phyloP scores from a whole-genome alignment of 2,329 filamentous ascomycete genomes.

The Ascochyta koolunga region DNA sequence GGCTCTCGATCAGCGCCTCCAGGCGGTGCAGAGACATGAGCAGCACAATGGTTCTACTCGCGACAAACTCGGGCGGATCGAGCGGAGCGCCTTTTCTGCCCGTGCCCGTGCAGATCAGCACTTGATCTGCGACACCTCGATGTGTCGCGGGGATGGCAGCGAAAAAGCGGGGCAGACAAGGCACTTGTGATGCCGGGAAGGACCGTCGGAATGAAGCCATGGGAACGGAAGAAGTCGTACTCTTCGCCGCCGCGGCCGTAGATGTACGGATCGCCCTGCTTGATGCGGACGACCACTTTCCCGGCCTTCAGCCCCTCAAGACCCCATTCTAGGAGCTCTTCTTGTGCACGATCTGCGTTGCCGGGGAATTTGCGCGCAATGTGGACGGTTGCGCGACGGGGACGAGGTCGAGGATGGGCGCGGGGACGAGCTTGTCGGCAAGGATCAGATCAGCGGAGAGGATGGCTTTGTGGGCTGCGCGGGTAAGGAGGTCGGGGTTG shows the following conservation, averaged over 20 bases:
- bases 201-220: constrained; percentile 74
- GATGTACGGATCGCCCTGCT: constrained; percentile 96
- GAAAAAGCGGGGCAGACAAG: constrained; percentile 86
- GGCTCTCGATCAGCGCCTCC: constrained; percentile 70
- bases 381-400: constrained; percentile 83
- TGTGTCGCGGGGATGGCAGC: constrained; percentile 88
- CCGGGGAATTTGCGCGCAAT: constrained; percentile 98
- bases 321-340: constrained; percentile 82
- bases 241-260: constrained; percentile 96
- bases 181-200: constrained; percentile 91
- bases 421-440: constrained; percentile 84
- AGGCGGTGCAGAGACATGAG: constrained; percentile 94
- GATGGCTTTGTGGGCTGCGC: constrained; percentile 78
- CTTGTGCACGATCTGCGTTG: constrained; percentile 91
- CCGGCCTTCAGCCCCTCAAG: constrained; percentile 72
- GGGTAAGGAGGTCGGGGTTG: constrained; percentile 88
- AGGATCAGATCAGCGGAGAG: constrained; percentile 77
- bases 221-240: constrained; percentile 77
- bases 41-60: constrained; percentile 84
- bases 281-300: constrained; percentile 83
- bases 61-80: constrained; percentile 77
- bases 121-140: constrained; percentile 86
- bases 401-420: constrained; percentile 84
- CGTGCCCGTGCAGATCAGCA: constrained; percentile 95
- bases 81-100: constrained; percentile 87